phyloP scores from a whole-genome alignment of 768 basidiomycete genomes.

The Cubamyces sp. region DNA sequence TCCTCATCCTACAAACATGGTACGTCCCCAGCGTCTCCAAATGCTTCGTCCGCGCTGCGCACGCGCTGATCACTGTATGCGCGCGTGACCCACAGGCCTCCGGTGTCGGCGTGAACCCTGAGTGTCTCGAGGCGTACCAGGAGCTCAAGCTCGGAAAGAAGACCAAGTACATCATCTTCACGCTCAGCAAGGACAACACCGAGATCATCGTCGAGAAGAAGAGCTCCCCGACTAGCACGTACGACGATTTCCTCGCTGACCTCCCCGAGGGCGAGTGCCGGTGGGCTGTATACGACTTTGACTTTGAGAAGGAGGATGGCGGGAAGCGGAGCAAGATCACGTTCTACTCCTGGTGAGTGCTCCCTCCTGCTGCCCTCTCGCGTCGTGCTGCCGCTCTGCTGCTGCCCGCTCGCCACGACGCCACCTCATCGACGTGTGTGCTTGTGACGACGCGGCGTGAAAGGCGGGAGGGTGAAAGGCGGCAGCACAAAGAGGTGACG shows the following conservation, averaged over 20 bases:
- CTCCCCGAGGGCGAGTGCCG: constrained; percentile 77
- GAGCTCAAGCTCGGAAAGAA: constrained; percentile 77
- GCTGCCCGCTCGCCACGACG: neutral
- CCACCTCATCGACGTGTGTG: neutral
- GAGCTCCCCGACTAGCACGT: constrained; percentile 47
- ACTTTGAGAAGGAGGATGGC: constrained; percentile 72
- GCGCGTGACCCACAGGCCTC: constrained; percentile 50
- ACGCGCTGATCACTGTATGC: neutral
- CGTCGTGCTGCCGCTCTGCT: neutral
- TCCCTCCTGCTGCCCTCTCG: neutral
- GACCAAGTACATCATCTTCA: constrained; percentile 84
- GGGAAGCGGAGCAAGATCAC: constrained; percentile 86
- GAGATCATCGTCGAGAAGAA: constrained; percentile 80
- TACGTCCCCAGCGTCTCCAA: constrained; percentile 9
- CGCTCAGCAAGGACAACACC: constrained; percentile 59
- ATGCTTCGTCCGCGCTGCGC: neutral
- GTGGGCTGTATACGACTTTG: constrained; percentile 94
- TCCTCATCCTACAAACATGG: constrained; percentile 21
- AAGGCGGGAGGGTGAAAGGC: neutral
- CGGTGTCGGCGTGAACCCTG: constrained; percentile 61
- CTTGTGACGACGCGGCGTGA: neutral
- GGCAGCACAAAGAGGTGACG: neutral
- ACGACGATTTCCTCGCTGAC: constrained; percentile 73
- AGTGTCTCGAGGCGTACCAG: constrained; percentile 65
- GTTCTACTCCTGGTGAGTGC: constrained; percentile 83